A percentile compares a stretch with the other conserved stretches of the same genome.
phyloP scores from a whole-genome alignment of 2,329 filamentous ascomycete species.

The Talaromyces sp. region DNA sequence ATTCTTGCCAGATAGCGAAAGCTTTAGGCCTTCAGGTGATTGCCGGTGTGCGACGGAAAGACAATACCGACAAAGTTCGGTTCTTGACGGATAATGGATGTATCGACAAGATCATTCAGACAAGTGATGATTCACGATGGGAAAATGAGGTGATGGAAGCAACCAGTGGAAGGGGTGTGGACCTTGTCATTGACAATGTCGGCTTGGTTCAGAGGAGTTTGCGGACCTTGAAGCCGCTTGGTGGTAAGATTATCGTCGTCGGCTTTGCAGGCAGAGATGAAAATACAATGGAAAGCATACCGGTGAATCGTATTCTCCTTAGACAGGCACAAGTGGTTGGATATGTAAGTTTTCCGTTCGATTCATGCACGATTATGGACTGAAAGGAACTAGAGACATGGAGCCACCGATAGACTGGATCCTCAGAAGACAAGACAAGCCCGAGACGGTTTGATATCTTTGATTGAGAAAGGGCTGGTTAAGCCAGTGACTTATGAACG shows the following conservation, averaged over 20 bases:
- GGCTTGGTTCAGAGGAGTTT: neutral
- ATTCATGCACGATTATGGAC: neutral
- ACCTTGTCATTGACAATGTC: neutral
- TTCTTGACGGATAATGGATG: neutral
- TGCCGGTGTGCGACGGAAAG: neutral
- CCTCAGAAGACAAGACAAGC: neutral
- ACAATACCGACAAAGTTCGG: neutral
- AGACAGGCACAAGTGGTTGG: neutral
- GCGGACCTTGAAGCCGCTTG: neutral
- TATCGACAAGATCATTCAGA: neutral
- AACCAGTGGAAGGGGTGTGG: neutral
- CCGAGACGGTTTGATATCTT: neutral
- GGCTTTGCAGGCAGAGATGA: neutral
- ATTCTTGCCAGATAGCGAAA: neutral
- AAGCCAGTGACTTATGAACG: neutral
- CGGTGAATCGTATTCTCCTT: neutral
- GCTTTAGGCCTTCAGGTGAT: neutral
- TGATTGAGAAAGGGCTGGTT: neutral
- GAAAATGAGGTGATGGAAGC: neutral
- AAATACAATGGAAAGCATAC: neutral
- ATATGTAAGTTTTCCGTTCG: neutral
- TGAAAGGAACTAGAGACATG: neutral
- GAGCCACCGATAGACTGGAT: neutral
- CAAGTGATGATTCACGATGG: neutral
- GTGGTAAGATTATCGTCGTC: neutral